phyloP scores from a whole-genome alignment of 1,284 basidiomycete genomes.

The Puccinia novopanici region DNA sequence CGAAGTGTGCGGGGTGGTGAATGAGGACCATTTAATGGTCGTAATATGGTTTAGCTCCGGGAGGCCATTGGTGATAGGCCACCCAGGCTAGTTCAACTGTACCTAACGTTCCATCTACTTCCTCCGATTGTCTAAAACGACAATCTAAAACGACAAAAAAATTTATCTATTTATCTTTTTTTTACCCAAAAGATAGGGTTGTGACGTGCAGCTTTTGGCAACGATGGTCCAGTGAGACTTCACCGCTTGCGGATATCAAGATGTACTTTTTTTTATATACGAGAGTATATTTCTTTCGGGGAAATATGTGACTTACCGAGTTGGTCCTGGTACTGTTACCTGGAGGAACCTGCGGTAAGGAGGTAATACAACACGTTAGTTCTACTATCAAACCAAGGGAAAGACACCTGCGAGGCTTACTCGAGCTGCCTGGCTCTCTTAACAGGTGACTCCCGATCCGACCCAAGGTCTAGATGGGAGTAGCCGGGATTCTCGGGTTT shows the following conservation, averaged over 20 bases:
- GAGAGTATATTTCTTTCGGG: too few species aligned
- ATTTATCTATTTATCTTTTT: background rate
- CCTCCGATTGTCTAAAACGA: background rate
- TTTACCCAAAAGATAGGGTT: constrained; percentile 6
- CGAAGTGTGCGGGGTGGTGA: background rate
- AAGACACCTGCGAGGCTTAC: background rate
- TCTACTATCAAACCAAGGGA: background rate
- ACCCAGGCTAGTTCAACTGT: constrained; percentile 1
- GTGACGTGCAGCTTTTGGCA: background rate
- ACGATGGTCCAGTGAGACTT: background rate
- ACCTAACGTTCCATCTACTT: background rate
- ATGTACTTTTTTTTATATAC: background rate
- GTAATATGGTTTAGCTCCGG: background rate
- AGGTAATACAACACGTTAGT: background rate
- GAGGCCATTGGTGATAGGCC: background rate
- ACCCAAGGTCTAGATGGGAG: background rate
- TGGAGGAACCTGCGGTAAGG: background rate
- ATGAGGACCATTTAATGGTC: background rate
- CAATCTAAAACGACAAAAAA: background rate
- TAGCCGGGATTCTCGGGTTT: background rate
- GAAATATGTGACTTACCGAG: background rate
- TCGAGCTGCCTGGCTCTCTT: background rate
- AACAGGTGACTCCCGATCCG: background rate
- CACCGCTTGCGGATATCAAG: background rate
- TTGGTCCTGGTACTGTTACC: background rate